These are phyloP conservation scores for Sphagnurus paluster DNA, from an alignment of 1,284 basidiomycete species.

Conservation along the genomic window DNA sequence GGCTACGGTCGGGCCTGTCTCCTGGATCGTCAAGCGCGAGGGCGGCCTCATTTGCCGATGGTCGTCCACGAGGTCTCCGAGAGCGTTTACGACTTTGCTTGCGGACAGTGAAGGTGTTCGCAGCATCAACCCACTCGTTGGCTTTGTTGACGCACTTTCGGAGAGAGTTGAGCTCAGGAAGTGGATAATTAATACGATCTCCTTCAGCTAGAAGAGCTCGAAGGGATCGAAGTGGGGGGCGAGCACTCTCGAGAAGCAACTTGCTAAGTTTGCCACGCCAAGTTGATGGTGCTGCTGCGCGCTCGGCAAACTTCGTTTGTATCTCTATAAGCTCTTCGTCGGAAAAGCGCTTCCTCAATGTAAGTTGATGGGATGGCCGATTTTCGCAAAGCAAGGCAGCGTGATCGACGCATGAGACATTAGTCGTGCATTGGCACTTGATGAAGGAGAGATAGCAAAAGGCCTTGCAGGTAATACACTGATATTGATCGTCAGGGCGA, in stretches of 20 bases:
- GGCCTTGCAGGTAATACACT: constrained; percentile 91
- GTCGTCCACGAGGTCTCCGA: constrained; percentile 59
- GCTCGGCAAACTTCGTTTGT: constrained; percentile 63
- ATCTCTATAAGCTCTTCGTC: constrained; percentile 79
- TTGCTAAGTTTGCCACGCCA: constrained; percentile 78
- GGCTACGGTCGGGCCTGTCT: constrained; percentile 66
- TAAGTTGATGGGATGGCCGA: constrained; percentile 58
- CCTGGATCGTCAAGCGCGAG: constrained; percentile 52
- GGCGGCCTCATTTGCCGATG: constrained; percentile 37
- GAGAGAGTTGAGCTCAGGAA: constrained; percentile 74
- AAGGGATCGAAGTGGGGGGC: constrained; percentile 75
- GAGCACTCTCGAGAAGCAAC: constrained; percentile 64
- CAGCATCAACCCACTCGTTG: constrained; percentile 83
- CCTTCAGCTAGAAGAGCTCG: constrained; percentile 83
- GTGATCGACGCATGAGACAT: constrained; percentile 89
- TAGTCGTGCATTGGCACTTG: constrained; percentile 74
- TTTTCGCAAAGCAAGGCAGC: constrained; percentile 72
- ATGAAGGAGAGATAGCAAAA: constrained; percentile 97
- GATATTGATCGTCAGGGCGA: constrained; percentile 89
- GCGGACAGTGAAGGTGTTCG: constrained; percentile 68
- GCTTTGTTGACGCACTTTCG: constrained; percentile 80
- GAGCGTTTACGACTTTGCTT: constrained; percentile 75
- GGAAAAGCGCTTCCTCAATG: constrained; percentile 79
- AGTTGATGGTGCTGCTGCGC: constrained; percentile 70
- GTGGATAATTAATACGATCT: constrained; percentile 76